phyloP scores from a whole-genome alignment of 2,329 filamentous ascomycete species.

The Tolypocladium tundrense region DNA sequence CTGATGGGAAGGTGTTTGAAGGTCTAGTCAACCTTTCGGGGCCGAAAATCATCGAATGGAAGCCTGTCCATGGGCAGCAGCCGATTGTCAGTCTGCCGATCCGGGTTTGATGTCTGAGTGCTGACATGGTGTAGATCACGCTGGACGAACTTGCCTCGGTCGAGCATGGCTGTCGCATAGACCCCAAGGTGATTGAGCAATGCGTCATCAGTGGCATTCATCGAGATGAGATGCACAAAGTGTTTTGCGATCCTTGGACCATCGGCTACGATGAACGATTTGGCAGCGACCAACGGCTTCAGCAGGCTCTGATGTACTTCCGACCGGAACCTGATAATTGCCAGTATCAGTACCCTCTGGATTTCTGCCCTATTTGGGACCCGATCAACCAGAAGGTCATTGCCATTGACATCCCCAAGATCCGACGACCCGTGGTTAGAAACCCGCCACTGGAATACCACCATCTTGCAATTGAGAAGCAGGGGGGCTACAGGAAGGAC shows the following conservation, averaged over 20 bases:
- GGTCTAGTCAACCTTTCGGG: neutral
- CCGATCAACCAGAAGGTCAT: constrained; percentile 68
- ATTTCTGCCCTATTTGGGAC: constrained; percentile 91
- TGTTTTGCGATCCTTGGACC: constrained; percentile 94
- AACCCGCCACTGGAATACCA: neutral
- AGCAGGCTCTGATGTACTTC: constrained; percentile 95
- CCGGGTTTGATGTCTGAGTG: neutral
- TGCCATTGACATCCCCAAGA: constrained; percentile 40
- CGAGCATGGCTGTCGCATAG: neutral
- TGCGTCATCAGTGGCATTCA: neutral
- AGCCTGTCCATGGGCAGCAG: neutral
- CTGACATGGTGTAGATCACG: neutral
- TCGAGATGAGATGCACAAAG: constrained; percentile 64
- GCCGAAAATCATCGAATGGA: neutral
- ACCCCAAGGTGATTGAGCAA: neutral
- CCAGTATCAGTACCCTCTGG: constrained; percentile 84
- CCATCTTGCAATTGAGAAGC: neutral
- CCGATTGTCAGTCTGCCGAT: neutral
- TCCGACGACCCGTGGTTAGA: neutral
- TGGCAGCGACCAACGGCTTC: constrained; percentile 65
- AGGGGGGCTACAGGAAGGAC: neutral
- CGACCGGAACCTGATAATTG: constrained; percentile 74
- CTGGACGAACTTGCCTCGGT: neutral
- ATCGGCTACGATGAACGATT: constrained; percentile 91
- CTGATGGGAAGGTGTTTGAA: neutral